These are phyloP conservation scores for Solanum arcanum DNA, from an alignment of 257 asterid species.

Conservation along the genomic window DNA sequence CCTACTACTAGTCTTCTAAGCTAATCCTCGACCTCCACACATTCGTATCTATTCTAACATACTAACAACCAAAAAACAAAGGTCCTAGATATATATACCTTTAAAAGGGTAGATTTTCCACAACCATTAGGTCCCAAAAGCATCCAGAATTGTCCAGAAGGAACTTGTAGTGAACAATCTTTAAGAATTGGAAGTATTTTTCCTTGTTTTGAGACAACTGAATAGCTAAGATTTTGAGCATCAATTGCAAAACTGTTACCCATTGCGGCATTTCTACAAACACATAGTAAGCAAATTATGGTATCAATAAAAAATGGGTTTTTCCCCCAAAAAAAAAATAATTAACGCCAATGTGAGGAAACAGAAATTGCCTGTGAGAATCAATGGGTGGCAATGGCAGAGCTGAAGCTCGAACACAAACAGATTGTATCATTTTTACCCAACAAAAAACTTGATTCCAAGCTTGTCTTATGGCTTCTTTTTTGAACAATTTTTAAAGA, in stretches of 20 bases:
- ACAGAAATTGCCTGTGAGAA: slow-evolving; percentile 8
- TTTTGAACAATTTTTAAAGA: background rate
- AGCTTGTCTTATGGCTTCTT: background rate
- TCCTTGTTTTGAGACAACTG: slow-evolving; percentile 39
- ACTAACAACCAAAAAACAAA: background rate
- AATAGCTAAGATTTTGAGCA: slow-evolving; percentile 53
- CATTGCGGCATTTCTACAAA: slow-evolving; percentile 16
- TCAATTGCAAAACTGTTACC: slow-evolving; percentile 43
- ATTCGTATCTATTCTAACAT: background rate
- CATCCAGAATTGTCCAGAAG: slow-evolving; percentile 94
- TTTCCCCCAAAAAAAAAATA: background rate
- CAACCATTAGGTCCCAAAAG: slow-evolving; percentile 95
- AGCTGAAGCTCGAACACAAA: slow-evolving; percentile 28
- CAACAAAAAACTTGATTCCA: background rate
- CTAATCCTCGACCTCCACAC: background rate
- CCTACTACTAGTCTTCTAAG: background rate
- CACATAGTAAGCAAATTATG: background rate
- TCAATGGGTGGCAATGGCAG: slow-evolving; percentile 22
- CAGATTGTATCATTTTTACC: slow-evolving; percentile 28
- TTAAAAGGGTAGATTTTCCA: slow-evolving; percentile 91
- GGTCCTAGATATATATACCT: slow-evolving; percentile 16
- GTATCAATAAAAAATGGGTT: background rate
- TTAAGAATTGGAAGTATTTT: slow-evolving; percentile 45
- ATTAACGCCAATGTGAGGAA: background rate
- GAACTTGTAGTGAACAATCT: slow-evolving; percentile 64